Conservation (phyloP, 345 rosid genomes). For the Clarkia xantiana region DNA sequence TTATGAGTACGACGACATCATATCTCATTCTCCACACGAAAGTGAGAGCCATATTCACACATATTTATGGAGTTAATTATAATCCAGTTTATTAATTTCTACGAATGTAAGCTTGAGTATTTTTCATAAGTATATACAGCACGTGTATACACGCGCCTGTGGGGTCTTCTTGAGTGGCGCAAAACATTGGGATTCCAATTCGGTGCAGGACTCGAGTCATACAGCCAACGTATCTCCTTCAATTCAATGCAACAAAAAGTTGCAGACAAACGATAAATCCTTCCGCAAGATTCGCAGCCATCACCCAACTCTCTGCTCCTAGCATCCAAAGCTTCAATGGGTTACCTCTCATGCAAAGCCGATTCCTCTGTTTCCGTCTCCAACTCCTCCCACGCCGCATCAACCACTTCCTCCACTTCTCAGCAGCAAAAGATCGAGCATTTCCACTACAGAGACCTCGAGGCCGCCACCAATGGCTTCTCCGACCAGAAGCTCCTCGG, state of each 20-base stretch:
- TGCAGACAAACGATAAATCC: neutral
- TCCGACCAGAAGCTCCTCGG: slow-evolving; percentile 64
- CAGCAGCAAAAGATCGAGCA: slow-evolving; percentile 62
- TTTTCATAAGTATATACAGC: slow-evolving; percentile 1
- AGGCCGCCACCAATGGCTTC: slow-evolving; percentile 90
- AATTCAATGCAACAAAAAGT: slow-evolving; percentile 4
- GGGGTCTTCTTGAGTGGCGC: too few species aligned
- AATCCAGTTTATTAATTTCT: too few species aligned
- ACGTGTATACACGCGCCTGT: too few species aligned
- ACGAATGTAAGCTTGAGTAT: too few species aligned
- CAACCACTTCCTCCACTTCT: slow-evolving; percentile 21
- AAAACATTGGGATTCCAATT: slow-evolving; percentile 18
- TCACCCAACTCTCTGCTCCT: neutral
- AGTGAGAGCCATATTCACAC: too few species aligned
- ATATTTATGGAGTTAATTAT: too few species aligned
- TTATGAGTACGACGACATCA: too few species aligned
- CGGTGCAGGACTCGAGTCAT: slow-evolving; percentile 14
- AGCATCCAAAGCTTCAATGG: slow-evolving; percentile 25
- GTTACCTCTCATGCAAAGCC: slow-evolving; percentile 81
- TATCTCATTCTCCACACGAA: too few species aligned
- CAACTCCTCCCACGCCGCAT: slow-evolving; percentile 7
- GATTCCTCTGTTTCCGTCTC: slow-evolving; percentile 28
- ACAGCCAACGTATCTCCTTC: neutral
- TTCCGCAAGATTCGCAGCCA: neutral
- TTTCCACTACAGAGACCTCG: slow-evolving; percentile 71